Evolutionary conservation across 164 flowering plant genomes (phyloP).

Genomic region (Stephania cephalantha): DNA sequence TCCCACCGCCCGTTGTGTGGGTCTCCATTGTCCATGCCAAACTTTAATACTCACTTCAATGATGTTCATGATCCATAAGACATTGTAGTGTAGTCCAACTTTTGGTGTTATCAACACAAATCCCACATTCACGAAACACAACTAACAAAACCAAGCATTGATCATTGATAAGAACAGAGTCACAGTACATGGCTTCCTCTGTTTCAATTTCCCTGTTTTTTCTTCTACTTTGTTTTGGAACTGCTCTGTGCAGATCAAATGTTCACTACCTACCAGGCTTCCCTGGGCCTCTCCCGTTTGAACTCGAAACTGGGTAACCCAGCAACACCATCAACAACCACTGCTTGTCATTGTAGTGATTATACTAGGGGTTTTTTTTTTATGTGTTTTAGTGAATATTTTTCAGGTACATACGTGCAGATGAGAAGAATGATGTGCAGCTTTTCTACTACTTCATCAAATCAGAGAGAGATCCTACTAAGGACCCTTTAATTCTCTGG

Average conservation of each 20-base stretch:
- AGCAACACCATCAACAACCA: neutral
- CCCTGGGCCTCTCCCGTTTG: conserved; percentile 43
- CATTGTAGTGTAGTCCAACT: no score
- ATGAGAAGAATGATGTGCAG: conserved; percentile 33
- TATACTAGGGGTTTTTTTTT: neutral
- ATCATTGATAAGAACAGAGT: no score
- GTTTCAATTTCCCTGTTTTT: neutral
- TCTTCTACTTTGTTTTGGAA: conserved; percentile 2
- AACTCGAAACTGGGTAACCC: conserved; percentile 48
- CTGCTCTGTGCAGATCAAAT: neutral
- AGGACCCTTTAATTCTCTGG: conserved; percentile 48
- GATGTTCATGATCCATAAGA: no score
- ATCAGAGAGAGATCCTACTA: conserved; percentile 35
- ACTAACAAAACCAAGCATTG: no score
- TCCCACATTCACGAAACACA: no score
- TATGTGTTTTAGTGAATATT: neutral
- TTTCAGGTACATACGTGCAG: conserved; percentile 45
- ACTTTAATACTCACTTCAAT: no score
- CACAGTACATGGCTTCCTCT: neutral
- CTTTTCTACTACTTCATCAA: conserved; percentile 50
- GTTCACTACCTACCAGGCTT: conserved; percentile 40
- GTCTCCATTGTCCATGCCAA: no score
- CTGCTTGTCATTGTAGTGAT: neutral
- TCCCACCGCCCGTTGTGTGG: no score
- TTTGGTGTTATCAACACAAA: no score